Evolutionary conservation across 1,284 basidiomycete species (phyloP).

Genomic region (Marasmius sp.): DNA sequence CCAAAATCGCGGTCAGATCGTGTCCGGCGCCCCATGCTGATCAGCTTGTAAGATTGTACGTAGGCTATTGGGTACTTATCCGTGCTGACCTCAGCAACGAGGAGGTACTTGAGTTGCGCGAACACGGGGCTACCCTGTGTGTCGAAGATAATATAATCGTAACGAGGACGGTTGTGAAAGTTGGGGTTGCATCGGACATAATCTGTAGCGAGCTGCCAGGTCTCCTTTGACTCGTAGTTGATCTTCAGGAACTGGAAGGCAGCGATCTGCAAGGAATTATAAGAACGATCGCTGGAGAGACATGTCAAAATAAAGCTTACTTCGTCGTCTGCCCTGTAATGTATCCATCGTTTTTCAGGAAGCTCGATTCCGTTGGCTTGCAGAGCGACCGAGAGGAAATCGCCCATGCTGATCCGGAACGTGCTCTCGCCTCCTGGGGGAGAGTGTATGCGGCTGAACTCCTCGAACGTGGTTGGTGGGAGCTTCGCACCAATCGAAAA

Average conservation of each 20-base stretch:
- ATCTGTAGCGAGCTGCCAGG: conserved; percentile 24
- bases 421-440: too few relatives aligned
- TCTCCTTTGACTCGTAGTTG: conserved; percentile 23
- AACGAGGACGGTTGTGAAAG: conserved; percentile 24
- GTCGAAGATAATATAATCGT: conserved; percentile 29
- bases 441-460: conserved; percentile 3
- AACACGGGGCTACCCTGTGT: too few relatives aligned
- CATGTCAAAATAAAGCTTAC: conserved; percentile 8
- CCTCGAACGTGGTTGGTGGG: conserved; percentile 15
- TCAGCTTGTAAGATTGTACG: too few relatives aligned
- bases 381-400: not conserved
- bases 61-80: too few relatives aligned
- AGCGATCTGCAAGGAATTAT: conserved; percentile 16
- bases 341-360: not conserved
- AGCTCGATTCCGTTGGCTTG: not conserved
- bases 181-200: conserved; percentile 29
- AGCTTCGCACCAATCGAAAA: conserved; percentile 15
- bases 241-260: conserved; percentile 22
- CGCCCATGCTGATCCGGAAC: not conserved
- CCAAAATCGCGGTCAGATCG: too few relatives aligned
- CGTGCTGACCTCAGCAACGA: too few relatives aligned
- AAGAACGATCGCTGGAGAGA: conserved; percentile 2
- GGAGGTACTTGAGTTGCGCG: too few relatives aligned
- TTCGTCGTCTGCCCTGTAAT: not conserved
- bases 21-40: too few relatives aligned